Conservation (phyloP, 257 asterid genomes). For the Penstemon barbatus region DNA sequence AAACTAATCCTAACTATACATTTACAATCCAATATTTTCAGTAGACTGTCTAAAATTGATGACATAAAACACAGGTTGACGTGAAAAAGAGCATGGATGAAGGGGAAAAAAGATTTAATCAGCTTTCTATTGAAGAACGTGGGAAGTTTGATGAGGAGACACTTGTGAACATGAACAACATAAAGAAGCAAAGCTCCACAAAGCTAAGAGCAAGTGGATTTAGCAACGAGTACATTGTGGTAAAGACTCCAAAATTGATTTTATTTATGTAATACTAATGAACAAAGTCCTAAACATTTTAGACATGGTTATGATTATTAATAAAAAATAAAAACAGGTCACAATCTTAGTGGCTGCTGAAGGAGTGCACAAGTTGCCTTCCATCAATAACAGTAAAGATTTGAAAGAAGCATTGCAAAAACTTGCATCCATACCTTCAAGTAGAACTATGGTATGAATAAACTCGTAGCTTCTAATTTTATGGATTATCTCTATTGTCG, state of each 20-base stretch:
- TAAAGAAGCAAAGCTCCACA: constrained; percentile 65
- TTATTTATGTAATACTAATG: not conserved
- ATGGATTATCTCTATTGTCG: constrained; percentile 4
- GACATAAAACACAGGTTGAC: constrained; percentile 65
- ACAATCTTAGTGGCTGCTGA: constrained; percentile 92
- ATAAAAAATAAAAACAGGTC: constrained; percentile 44
- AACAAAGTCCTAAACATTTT: not conserved
- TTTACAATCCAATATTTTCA: not conserved
- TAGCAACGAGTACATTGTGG: constrained; percentile 96
- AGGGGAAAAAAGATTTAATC: constrained; percentile 80
- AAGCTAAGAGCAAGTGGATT: constrained; percentile 60
- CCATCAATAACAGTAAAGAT: constrained; percentile 66
- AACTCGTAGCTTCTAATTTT: not conserved
- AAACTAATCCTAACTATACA: too few relatives aligned
- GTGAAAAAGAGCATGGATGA: constrained; percentile 66
- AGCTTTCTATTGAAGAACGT: constrained; percentile 91
- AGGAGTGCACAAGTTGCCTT: constrained; percentile 73
- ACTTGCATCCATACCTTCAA: constrained; percentile 80
- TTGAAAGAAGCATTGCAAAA: constrained; percentile 89
- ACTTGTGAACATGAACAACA: constrained; percentile 81
- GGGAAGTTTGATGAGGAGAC: constrained; percentile 99
- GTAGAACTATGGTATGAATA: constrained; percentile 65
- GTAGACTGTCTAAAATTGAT: constrained; percentile 21
- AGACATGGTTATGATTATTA: not conserved
- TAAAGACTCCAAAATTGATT: constrained; percentile 32